phyloP scores from a whole-genome alignment of 2,329 filamentous ascomycete genomes.

The Aspergillus clavatus region DNA sequence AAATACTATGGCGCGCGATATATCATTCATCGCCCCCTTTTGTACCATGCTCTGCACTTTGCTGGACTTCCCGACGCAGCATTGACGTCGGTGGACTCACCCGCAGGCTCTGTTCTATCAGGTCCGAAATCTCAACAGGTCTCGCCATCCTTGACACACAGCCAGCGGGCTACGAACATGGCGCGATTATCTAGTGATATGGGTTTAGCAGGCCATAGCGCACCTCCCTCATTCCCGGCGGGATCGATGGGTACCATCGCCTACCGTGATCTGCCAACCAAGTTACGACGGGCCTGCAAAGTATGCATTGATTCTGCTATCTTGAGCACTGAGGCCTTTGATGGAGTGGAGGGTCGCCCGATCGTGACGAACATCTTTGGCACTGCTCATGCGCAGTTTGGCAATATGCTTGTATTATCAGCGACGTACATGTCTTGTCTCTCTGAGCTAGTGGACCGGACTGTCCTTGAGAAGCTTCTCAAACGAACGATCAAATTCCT shows the following conservation, averaged over 20 bases:
- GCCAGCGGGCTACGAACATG: conserved; percentile 27
- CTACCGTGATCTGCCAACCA: conserved; percentile 31
- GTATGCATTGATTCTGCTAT: conserved; percentile 70
- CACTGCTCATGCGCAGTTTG: conserved; percentile 97
- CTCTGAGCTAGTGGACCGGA: conserved; percentile 51
- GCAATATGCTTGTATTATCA: conserved; percentile 85
- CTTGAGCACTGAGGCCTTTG: conserved; percentile 79
- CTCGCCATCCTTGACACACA: conserved; percentile 32
- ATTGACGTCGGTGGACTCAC: conserved; percentile 27
- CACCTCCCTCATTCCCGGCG: conserved; percentile 1
- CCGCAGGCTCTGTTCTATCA: conserved; percentile 24
- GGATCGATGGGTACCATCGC: conserved; percentile 2
- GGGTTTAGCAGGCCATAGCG: conserved; percentile 24
- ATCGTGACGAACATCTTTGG: conserved; percentile 96
- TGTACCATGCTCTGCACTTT: conserved; percentile 56
- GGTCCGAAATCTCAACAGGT: conserved; percentile 31
- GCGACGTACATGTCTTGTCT: conserved; percentile 71
- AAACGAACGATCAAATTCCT: conserved; percentile 73
- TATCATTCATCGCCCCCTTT: conserved; percentile 79
- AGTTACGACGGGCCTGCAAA: conserved; percentile 52
- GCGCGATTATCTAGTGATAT: conserved; percentile 32
- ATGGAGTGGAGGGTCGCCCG: conserved; percentile 58
- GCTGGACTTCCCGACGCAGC: conserved; percentile 40
- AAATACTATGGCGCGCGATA: conserved; percentile 94
- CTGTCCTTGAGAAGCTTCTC: conserved; percentile 58